Base-by-base conservation (phyloP, 2,329 filamentous ascomycete genomes). In the Macrophomina phaseolina region DNA sequence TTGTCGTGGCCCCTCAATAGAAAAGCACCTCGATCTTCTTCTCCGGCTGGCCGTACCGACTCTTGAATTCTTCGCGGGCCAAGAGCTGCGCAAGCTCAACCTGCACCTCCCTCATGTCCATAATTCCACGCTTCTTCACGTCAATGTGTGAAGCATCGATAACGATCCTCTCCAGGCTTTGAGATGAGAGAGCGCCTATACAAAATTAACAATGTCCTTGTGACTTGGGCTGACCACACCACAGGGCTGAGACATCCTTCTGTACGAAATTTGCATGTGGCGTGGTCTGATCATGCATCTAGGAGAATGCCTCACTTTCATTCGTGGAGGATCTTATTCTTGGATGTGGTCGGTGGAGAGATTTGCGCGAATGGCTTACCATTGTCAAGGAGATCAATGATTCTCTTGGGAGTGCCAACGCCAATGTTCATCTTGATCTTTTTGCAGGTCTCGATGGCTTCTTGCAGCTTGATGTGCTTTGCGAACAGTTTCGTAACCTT, bases 391-490 rank as follows among this genome's bases (percentile, higher is more conserved):
- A 99, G 80, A 73, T 97, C 94, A 63, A 87, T 89, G 48, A 99
- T 81, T 56, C 95, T 86, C 58, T 91, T 87, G 5, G 95, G 94
- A 5, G 95, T 99, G 3, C 95, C 95, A 14, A 97, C 92, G 2
- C 91, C 94, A 69, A 98, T 91, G 34, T 93, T 92, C 12, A 93
- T 92, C 53, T 84, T 85, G 63, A 82, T 83, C 69, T 83, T 86
- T 73, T 91, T 85, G 49, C 97, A 87, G 75, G 91, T 91, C 67
- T 90, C 85, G 63, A 94, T 88, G 40, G 94, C 91, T 73, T 98
- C 94, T 64, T 92, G 87, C 11, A 99, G 80, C 81, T 99, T 99
- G 83, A 99, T 97, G 78, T 99, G 95, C 79, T 99, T 99, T 38
- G 95, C 94, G 78, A 99, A 99, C 76, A 99, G 83, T 79, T 99